Evolutionary conservation across 257 asterid genomes (phyloP).

Genomic region (Lithospermum erythrorhizon): DNA sequence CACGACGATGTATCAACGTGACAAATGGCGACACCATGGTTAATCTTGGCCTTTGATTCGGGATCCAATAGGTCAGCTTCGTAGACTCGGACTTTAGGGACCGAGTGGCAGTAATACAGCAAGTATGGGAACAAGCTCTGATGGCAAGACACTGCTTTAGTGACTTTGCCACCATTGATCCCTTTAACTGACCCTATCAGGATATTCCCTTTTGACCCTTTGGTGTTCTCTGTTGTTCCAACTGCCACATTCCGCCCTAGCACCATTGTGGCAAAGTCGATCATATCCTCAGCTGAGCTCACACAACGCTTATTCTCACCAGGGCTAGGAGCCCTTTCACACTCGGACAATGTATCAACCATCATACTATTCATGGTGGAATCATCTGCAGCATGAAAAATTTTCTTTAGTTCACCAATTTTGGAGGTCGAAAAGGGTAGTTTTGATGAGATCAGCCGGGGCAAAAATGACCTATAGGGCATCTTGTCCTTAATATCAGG

Average conservation of each 20-base stretch:
- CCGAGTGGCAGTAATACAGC: constrained; percentile 90
- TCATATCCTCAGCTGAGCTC: constrained; percentile 83
- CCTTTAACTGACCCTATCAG: constrained; percentile 47
- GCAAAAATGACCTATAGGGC: constrained; percentile 88
- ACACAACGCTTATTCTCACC: constrained; percentile 85
- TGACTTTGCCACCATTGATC: no score
- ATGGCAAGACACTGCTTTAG: constrained; percentile 78
- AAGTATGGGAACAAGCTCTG: constrained; percentile 69
- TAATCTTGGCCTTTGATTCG: constrained; percentile 34
- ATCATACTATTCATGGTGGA: constrained; percentile 42
- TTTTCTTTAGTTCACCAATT: constrained; percentile 28
- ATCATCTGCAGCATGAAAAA: constrained; percentile 56
- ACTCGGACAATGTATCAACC: constrained; percentile 37
- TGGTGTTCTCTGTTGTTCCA: constrained; percentile 37
- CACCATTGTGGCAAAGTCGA: constrained; percentile 70
- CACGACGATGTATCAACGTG: constrained; percentile 68
- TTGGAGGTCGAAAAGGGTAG: constrained; percentile 71
- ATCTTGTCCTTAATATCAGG: constrained; percentile 78
- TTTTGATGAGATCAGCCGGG: constrained; percentile 60
- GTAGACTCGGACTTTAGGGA: constrained; percentile 83
- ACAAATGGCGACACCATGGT: constrained; percentile 80
- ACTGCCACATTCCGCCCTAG: constrained; percentile 62
- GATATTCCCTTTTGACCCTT: constrained; percentile 38
- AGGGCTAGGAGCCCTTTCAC: constrained; percentile 66
- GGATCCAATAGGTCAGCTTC: constrained; percentile 74